A percentile compares a stretch with the other conserved stretches of the same genome.
These are phyloP conservation scores for Starmerella bacillaris DNA, from an alignment of 805 yeast genomes.

Conservation along the genomic window DNA sequence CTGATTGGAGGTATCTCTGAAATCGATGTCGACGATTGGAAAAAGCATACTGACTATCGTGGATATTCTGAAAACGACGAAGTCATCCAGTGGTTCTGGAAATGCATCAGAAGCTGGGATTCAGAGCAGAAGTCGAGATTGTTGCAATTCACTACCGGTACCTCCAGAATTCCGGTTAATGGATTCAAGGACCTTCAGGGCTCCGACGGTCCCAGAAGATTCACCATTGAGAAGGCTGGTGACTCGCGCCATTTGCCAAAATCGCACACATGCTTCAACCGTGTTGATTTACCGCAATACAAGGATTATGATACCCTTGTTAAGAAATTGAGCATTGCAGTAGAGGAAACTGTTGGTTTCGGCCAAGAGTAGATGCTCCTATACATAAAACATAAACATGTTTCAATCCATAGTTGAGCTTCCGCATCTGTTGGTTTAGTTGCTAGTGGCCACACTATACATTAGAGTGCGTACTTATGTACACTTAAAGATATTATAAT, in stretches of 20 bases:
- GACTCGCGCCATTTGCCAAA: slow-evolving; percentile 82
- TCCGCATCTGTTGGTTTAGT: no score
- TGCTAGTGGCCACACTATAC: no score
- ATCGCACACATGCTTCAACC: slow-evolving; percentile 95
- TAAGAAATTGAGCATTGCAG: slow-evolving; percentile 86
- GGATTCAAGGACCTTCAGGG: slow-evolving; percentile 98
- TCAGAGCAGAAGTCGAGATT: slow-evolving; percentile 89
- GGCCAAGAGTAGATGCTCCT: slow-evolving; percentile 76
- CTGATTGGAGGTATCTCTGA: slow-evolving; percentile 97
- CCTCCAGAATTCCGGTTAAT: slow-evolving; percentile 95
- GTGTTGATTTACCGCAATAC: slow-evolving; percentile 95
- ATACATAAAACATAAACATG: no score
- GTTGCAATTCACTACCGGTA: slow-evolving; percentile 95
- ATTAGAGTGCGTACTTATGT: no score
- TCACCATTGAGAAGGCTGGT: slow-evolving; percentile 96
- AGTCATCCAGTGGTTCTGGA: slow-evolving; percentile 98
- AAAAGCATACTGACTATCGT: slow-evolving; percentile 94
- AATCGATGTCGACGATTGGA: slow-evolving; percentile 97
- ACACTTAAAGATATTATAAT: no score
- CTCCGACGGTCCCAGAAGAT: slow-evolving; percentile 97
- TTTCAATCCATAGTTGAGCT: no score
- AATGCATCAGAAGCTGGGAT: slow-evolving; percentile 83
- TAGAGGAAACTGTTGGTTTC: slow-evolving; percentile 96
- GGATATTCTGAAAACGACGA: slow-evolving; percentile 94
- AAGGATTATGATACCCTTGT: slow-evolving; percentile 64